Base-by-base conservation (phyloP, 2,329 filamentous ascomycete genomes). In the Orbilia brochopaga region DNA sequence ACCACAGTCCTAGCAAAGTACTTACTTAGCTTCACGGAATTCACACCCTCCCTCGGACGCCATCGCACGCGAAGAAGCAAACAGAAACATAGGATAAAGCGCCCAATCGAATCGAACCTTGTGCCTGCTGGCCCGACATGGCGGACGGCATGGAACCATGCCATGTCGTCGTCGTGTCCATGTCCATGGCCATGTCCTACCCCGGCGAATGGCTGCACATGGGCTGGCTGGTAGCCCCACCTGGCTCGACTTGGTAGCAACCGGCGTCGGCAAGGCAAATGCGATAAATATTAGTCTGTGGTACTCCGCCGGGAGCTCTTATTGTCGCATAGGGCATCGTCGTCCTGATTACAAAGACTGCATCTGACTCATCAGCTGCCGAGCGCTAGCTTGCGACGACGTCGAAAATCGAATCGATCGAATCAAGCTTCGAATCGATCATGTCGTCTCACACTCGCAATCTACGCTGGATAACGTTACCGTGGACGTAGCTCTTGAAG, bases 321-420 rank as follows among this genome's bases (percentile, higher is more conserved):
- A 59, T 61, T 40, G 37, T 42, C 37, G 37, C 11, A 42, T 42
- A 17, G 13, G 37, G 15, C 32, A 44, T 8, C 19, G 32, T 17
- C 32, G n/a, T 53, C 19, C 32, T 56, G 66, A 54, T 70, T 64
- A 70, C 66, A 70, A 70, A 70, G 59, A 56, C 48, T 51, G 21
- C 19, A 57, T 54, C 48, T 70, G 66, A 70, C 59, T 70, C 66
- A 70, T 70, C 66, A 63, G 37, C 37, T 42, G 37, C n/a, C n/a
- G 4, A n/a, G 37, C 4, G 13, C 37, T 17, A 42, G n/a, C 5
- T 42, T 42, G 27, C n/a, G 37, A 42, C 37, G 4, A 32, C 40
- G 50, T 53, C 46, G 48, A 66, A 32, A 4, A 32, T 32, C 27
- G 8, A 32, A 32, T 32, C n/a, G n/a, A n/a, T n/a, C n/a, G n/a